Evolutionary conservation across 306 rosid genomes (phyloP).

Genomic region (Lathyrus aphaca): DNA sequence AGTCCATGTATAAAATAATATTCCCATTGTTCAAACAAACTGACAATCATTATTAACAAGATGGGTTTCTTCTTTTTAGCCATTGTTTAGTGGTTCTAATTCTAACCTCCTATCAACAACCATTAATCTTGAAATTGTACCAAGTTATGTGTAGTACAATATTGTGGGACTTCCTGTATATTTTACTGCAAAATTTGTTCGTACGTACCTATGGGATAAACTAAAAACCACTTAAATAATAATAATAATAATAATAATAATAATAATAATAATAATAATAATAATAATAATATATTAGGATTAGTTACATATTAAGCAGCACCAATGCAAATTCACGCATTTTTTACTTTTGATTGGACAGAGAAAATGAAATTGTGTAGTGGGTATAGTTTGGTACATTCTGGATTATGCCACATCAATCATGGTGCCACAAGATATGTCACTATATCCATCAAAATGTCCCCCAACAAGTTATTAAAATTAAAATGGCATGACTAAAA

Average conservation of each 20-base stretch:
- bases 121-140: not conserved
- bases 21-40: constrained; percentile 30
- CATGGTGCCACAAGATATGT: not conserved
- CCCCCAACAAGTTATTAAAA: not conserved
- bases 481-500: no score
- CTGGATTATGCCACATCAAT: not conserved
- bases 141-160: not conserved
- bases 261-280: no score
- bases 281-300: no score
- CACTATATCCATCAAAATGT: constrained; percentile 3
- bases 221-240: no score
- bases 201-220: not conserved
- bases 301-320: no score
- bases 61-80: not conserved
- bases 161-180: not conserved
- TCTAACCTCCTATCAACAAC: not conserved
- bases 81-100: not conserved
- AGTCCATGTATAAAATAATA: constrained; percentile 10
- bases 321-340: not conserved
- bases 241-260: no score
- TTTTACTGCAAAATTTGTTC: not conserved
- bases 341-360: not conserved
- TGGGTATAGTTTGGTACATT: not conserved
- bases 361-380: not conserved
- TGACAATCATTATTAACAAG: constrained; percentile 28